phyloP scores from a whole-genome alignment of 1,284 basidiomycete species.

The Cerioporus squamosus region DNA sequence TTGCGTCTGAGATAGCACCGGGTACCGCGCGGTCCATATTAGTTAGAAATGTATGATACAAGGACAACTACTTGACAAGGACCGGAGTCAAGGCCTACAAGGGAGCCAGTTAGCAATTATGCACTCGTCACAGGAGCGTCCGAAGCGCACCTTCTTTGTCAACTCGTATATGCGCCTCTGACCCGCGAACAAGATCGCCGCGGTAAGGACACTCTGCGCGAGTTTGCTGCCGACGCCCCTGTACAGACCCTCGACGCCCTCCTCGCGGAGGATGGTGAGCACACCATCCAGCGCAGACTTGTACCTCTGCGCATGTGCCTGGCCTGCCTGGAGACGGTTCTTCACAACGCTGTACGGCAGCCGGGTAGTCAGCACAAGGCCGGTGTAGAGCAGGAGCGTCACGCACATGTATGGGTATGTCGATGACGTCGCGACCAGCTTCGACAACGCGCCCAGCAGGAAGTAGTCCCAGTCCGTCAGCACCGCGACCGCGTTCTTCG shows the following conservation, averaged over 20 bases:
- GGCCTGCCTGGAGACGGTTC: slow-evolving; percentile 81
- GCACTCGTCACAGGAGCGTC: background rate
- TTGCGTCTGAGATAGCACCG: too few species aligned
- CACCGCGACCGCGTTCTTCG: slow-evolving; percentile 45
- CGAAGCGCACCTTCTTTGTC: slow-evolving; percentile 54
- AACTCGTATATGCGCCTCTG: slow-evolving; percentile 79
- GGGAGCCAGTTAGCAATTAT: background rate
- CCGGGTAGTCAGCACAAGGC: background rate
- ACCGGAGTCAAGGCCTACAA: slow-evolving; percentile 17
- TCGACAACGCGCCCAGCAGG: slow-evolving; percentile 86
- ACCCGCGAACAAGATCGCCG: slow-evolving; percentile 87
- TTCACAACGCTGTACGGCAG: slow-evolving; percentile 69
- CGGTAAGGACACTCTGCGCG: slow-evolving; percentile 87
- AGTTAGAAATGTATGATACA: background rate
- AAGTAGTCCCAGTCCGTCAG: slow-evolving; percentile 90
- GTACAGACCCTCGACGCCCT: slow-evolving; percentile 84
- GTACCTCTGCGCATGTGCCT: slow-evolving; percentile 64
- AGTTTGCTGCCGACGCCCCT: slow-evolving; percentile 87
- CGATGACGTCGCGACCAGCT: slow-evolving; percentile 76
- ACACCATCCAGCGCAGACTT: slow-evolving; percentile 75
- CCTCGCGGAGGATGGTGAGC: slow-evolving; percentile 71
- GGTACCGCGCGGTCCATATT: background rate
- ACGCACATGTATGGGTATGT: slow-evolving; percentile 84
- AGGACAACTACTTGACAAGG: slow-evolving; percentile 9
- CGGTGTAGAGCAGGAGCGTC: background rate